Base-by-base conservation (phyloP, 139 green algal genomes). In the Picochlorum sp. region DNA sequence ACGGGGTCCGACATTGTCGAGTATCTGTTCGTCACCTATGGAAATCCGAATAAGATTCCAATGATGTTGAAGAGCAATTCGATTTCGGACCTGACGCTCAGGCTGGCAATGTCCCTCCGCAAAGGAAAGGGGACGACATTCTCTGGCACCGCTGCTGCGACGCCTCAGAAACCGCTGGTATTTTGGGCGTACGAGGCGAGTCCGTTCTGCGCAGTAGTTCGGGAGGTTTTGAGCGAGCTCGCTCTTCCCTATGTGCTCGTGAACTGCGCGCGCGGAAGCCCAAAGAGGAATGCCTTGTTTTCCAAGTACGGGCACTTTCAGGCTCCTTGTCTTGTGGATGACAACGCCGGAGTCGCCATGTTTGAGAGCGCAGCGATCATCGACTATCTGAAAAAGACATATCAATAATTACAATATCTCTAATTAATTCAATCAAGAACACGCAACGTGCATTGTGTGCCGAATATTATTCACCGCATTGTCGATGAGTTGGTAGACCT, bases 1-100 rank as follows among this genome's bases (percentile, higher is more conserved):
- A 26, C 47, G 6, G 47, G 77, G 75, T 85, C 95, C 51, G 89
- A 80, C 37, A 97, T 97, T 76, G 90, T 97, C 63, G 47, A 63
- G 3, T 96, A 97, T 73, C 77, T 97, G 26, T 96, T 85, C 59
- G 65, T 76, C 13, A 82, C 76, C 41, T 96, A 96, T 68, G 90
- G 90, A 14, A 69, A 84, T 58, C 82, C 34, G 8, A 54, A 21
- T 13, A 54, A 24, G 15, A 21, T 54, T 54, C 47, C 47, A 13
- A 26, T 54, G 16, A 20, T 54, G 47, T 21, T 54, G n/a, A 20
- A 54, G n/a, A 26, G 18, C 18, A 54, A 54, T 54, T 9, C 16
- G 47, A 7, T 54, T 26, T 54, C 47, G 16, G 47, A 54, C n/a
- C 18, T 54, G 47, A 81, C 74, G 18, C 72, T 57, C 15, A 77